phyloP scores from a whole-genome alignment of 768 basidiomycete genomes.

The Rhizopogon vesiculosus region DNA sequence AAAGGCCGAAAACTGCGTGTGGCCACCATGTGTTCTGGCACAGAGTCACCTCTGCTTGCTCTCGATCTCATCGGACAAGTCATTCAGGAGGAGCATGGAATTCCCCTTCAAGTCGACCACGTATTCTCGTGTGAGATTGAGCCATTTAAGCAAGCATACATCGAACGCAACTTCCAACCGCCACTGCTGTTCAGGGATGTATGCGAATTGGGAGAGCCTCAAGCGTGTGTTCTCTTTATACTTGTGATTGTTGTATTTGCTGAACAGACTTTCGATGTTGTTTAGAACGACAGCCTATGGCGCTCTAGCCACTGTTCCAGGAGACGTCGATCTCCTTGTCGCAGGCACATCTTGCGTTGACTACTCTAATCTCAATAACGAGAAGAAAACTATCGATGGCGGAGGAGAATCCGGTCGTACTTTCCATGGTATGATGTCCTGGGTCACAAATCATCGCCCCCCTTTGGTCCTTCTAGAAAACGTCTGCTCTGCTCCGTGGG shows the following conservation, averaged over 20 bases:
- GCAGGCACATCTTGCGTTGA: constrained; percentile 97
- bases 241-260: neutral
- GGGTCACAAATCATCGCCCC: constrained; percentile 83
- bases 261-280: neutral
- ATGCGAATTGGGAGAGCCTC: constrained; percentile 73
- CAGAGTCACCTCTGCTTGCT: constrained; percentile 90
- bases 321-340: constrained; percentile 84
- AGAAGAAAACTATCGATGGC: constrained; percentile 84
- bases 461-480: constrained; percentile 94
- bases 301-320: constrained; percentile 77
- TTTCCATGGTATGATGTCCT: constrained; percentile 92
- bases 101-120: constrained; percentile 75
- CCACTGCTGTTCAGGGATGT: constrained; percentile 93
- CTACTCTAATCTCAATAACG: constrained; percentile 93
- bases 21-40: constrained; percentile 97
- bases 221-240: constrained; percentile 54
- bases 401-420: constrained; percentile 93
- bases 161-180: constrained; percentile 93
- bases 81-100: constrained; percentile 59
- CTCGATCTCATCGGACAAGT: constrained; percentile 78
- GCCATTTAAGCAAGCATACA: constrained; percentile 96
- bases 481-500: constrained; percentile 90
- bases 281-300: constrained; percentile 89
- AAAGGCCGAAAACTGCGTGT: constrained; percentile 83
- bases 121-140: constrained; percentile 97